Base-by-base conservation (phyloP, 73 alveolate genomes). In the Effrenium voratum region DNA sequence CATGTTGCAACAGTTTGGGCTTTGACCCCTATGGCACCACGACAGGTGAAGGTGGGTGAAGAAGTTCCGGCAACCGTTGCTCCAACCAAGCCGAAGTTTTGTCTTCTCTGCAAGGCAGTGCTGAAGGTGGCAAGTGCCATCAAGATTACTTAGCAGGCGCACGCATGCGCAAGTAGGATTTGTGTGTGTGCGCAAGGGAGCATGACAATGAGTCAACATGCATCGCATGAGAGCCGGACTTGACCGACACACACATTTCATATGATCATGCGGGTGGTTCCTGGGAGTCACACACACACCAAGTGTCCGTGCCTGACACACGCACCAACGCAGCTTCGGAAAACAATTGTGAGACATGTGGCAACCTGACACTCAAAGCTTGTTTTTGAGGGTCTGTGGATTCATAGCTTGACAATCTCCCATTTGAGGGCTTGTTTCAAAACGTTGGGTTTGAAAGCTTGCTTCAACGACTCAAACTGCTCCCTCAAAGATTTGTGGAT, bases 21-120 rank as follows among this genome's bases (percentile, higher is more conserved):
- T 5, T 22, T 26, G 5, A 2, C 26, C 5, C 44, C 87, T 43
- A 43, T 15, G 24, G 19, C 5, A 3, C 41, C 63, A 44, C 8
- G 87, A n/a, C 87, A 76, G 87, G 87, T 76, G 87, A 41, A 44
- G 43, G 43, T 24, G 28, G 41, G 63, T 1, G 87, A 76, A 41
- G 43, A 60, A 19, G 41, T 44, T 1, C 87, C 87, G 43, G 40
- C 63, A 57, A 76, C 38, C 16, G 0, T 76, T 19, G 16, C 60
- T 5, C 87, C 87, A 4, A 5, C 44, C 32, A 76, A 76, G 63
- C 87, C 87, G 22, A 76, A 76, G 43, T 76, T 19, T 22, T 76
- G 24, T 30, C 32, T 76, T 22, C 63, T 76, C 19, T 36, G 87
- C 28, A 36, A 76, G 87, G 63, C 44, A n/a, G n/a, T n/a, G n/a